Conservation (phyloP, 305 asterid species). For the Salvia sclarea region DNA sequence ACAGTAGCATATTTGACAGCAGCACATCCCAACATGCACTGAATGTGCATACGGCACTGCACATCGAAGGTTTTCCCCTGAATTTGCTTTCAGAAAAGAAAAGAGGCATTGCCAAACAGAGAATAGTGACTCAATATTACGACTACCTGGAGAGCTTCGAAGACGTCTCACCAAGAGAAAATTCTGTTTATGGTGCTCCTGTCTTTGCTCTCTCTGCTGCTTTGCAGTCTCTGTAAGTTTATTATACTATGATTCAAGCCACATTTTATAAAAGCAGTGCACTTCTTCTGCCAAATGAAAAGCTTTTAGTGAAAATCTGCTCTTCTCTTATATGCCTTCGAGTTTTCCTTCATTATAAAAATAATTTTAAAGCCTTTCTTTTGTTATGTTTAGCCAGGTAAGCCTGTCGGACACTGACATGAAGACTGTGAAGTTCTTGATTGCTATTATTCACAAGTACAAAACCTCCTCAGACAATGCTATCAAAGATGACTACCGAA, state of each 20-base stretch:
- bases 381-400: constrained; percentile 56
- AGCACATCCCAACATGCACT: constrained; percentile 43
- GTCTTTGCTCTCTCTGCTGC: constrained; percentile 79
- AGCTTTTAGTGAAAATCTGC: background rate
- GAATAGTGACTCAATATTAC: constrained; percentile 65
- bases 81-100: constrained; percentile 64
- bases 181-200: constrained; percentile 67
- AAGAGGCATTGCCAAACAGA: constrained; percentile 63
- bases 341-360: background rate
- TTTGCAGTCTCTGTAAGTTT: constrained; percentile 74
- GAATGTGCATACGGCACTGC: constrained; percentile 58
- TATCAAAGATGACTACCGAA: constrained; percentile 48
- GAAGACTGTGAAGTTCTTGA: constrained; percentile 73
- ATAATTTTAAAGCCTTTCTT: constrained; percentile 22
- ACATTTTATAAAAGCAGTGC: background rate
- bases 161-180: constrained; percentile 39
- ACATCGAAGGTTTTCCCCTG: constrained; percentile 87
- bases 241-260: background rate
- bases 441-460: constrained; percentile 58
- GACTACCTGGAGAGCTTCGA: constrained; percentile 62
- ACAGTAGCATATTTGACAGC: constrained; percentile 50
- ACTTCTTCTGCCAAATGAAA: background rate
- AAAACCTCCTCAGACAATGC: constrained; percentile 47
- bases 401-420: constrained; percentile 75
- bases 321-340: constrained; percentile 20